Base-by-base conservation (phyloP, 257 asterid species). In the Capsicum pubescens region DNA sequence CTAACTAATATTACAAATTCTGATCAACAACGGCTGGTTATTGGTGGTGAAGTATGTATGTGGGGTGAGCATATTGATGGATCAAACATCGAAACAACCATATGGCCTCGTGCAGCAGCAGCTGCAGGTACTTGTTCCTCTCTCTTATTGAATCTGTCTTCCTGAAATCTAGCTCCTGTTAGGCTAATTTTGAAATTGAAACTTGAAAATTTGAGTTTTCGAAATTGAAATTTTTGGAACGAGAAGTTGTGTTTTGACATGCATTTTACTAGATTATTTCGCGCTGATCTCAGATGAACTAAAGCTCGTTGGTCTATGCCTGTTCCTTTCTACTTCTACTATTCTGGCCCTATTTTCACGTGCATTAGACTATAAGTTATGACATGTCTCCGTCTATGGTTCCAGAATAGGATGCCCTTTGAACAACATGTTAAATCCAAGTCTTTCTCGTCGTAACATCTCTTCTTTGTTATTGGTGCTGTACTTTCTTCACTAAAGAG, bases 41-140 rank as follows among this genome's bases (percentile, higher is more conserved):
- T 95, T 8, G 98, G 99, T 6, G 98, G 99, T 6, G 99, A 94
- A 88, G 98, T 95, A 3, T 94, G 98, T 90, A 52, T 61, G 95
- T 95, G 99, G 99, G 99, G 87, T 2, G 99, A 95, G 81, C 90
- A 83, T 17, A 80, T 94, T 5, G 99, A 95, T 83, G 93, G 87
- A 8, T 95, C 99, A n/a, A 90, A 94, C 74, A 92, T 95, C 57
- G 95, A 92, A 90, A 97, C 92, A 86, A 94, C 97, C 1, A 91
- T 95, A 88, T 95, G 99, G 99, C 99, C 99, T 0, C 91, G 99
- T 3, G 99, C 99, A 61, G 98, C 99, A 1, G 99, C 99, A 26
- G 99, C 99, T 16, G 99, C 99, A 86, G 99, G 99, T 95, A 89
- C 74, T 39, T 8, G 81, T 58, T 42, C 48, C 4, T 15, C 77